phyloP scores from a whole-genome alignment of 139 green algal species.

The Ettlia oleoabundans region DNA sequence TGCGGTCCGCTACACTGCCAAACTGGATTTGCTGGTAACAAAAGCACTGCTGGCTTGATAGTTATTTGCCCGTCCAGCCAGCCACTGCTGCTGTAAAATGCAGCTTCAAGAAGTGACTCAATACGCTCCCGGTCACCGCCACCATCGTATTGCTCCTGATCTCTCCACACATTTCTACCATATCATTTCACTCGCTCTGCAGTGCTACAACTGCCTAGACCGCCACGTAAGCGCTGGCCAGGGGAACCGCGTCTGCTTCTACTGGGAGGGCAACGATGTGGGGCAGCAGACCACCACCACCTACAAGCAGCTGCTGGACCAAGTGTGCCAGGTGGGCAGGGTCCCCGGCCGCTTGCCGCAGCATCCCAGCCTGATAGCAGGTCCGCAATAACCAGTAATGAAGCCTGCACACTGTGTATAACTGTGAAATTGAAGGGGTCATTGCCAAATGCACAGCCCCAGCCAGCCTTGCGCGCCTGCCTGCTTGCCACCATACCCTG shows the following conservation, averaged over 20 bases:
- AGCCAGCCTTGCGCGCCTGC: not conserved
- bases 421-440: no score
- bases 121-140: no score
- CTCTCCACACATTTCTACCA: not conserved
- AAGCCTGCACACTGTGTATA: no score
- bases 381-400: not conserved
- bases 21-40: no score
- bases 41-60: not conserved
- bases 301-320: conserved; percentile 65
- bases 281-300: conserved; percentile 52
- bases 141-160: no score
- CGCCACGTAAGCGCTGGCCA: conserved; percentile 67
- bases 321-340: conserved; percentile 55
- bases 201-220: conserved; percentile 78
- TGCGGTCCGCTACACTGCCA: not conserved
- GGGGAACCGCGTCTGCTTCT: conserved; percentile 63
- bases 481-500: not conserved
- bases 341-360: no score
- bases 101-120: no score
- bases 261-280: conserved; percentile 83
- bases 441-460: not conserved
- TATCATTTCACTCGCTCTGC: not conserved
- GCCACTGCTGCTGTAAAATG: no score
- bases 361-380: no score
- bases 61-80: no score